These are phyloP conservation scores for Quillaja saponaria DNA, from an alignment of 306 rosid genomes.

Conservation along the genomic window DNA sequence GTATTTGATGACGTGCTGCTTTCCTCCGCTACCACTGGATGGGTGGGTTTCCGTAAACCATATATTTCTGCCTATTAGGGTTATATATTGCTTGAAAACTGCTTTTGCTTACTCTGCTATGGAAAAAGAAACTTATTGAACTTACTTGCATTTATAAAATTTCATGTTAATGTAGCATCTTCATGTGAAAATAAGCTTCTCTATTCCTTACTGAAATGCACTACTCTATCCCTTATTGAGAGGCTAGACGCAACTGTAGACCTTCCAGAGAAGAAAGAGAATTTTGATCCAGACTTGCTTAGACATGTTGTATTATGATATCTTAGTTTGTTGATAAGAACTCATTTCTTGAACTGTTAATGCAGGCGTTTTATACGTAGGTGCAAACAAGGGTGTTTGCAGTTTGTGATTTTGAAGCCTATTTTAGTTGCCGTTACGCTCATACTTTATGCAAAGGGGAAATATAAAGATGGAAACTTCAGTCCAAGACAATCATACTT, in stretches of 20 bases:
- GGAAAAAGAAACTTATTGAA: neutral
- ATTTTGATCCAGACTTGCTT: slow-evolving; percentile 18
- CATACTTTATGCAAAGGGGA: slow-evolving; percentile 82
- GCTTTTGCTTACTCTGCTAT: slow-evolving; percentile 3
- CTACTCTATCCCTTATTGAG: neutral
- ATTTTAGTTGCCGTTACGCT: slow-evolving; percentile 80
- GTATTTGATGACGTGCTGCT: slow-evolving; percentile 84
- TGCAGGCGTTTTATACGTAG: slow-evolving; percentile 97
- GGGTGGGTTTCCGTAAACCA: slow-evolving; percentile 66
- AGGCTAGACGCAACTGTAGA: neutral
- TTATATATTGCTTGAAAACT: slow-evolving; percentile 3
- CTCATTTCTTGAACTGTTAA: slow-evolving; percentile 31
- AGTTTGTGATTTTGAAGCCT: slow-evolving; percentile 97
- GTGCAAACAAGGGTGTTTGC: slow-evolving; percentile 98
- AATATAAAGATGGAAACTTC: slow-evolving; percentile 86
- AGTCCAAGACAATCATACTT: slow-evolving; percentile 83
- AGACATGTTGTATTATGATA: slow-evolving; percentile 14
- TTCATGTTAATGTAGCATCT: slow-evolving; percentile 3
- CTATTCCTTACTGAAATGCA: too few species aligned
- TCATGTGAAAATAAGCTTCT: neutral
- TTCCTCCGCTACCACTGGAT: slow-evolving; percentile 86
- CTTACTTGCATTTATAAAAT: neutral
- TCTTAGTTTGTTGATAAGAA: slow-evolving; percentile 20
- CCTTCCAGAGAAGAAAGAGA: slow-evolving; percentile 20
- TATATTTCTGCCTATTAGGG: slow-evolving; percentile 6